Percentiles rank a stretch among this genome's conserved stretches.
Conservation (phyloP, 441 rosid genomes). For the Brassica hybrid region DNA sequence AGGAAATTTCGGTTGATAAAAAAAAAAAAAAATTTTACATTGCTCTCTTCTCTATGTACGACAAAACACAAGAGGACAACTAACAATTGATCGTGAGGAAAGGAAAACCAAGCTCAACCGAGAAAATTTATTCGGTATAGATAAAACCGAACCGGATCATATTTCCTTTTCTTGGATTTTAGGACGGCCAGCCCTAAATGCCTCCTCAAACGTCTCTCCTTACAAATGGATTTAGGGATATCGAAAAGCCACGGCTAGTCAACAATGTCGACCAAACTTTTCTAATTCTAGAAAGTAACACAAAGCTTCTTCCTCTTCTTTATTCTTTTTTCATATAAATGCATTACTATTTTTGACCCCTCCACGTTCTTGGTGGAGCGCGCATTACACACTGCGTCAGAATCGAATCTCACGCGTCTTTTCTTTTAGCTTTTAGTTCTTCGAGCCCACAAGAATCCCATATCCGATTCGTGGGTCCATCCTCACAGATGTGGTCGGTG, state of each 20-base stretch:
- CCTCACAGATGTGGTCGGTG: conserved; percentile 35
- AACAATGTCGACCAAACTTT: conserved; percentile 38
- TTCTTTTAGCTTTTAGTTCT: not conserved
- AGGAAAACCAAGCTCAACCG: not conserved
- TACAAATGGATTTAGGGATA: conserved; percentile 22
- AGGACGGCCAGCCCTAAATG: conserved; percentile 3
- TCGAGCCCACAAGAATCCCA: conserved; percentile 8
- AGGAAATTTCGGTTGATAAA: too few relatives aligned
- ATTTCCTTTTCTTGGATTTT: not conserved
- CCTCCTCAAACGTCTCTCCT: not conserved
- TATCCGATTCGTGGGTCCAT: conserved; percentile 39
- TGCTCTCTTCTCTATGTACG: not conserved
- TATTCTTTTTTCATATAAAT: not conserved
- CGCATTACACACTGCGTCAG: conserved; percentile 19
- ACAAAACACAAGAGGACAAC: not conserved
- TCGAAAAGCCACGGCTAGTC: conserved; percentile 38
- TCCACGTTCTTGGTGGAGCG: conserved; percentile 26
- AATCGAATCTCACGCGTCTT: conserved; percentile 35
- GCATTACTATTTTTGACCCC: conserved; percentile 30
- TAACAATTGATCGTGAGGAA: not conserved
- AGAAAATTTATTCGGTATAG: not conserved
- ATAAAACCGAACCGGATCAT: not conserved
- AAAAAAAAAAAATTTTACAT: not conserved
- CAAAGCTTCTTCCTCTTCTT: conserved; percentile 2
- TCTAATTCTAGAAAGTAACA: conserved; percentile 20